phyloP scores from a whole-genome alignment of 2,329 filamentous ascomycete species.

The Penicillium sp. region DNA sequence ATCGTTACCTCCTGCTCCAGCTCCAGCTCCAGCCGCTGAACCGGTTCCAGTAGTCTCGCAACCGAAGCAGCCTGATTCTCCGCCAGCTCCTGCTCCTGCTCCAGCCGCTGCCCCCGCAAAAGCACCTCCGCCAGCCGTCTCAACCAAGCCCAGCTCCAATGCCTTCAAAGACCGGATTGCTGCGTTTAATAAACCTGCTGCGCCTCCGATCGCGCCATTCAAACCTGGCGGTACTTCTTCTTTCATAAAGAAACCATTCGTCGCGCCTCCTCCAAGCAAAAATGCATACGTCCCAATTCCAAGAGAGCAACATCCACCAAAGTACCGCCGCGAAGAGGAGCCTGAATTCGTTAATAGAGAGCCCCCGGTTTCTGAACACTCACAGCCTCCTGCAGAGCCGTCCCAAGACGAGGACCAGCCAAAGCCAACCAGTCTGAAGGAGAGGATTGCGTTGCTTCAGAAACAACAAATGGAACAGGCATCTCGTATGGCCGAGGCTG shows the following conservation, averaged over 20 bases:
- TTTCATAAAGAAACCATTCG: slow-evolving; percentile 96
- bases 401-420: slow-evolving; percentile 70
- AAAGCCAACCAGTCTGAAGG: slow-evolving; percentile 89
- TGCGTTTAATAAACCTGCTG: slow-evolving; percentile 88
- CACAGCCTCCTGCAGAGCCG: slow-evolving; percentile 36
- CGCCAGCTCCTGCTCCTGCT: slow-evolving; percentile 25
- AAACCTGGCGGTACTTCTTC: slow-evolving; percentile 67
- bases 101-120: slow-evolving; percentile 45
- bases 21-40: slow-evolving; percentile 21
- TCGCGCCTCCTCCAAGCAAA: slow-evolving; percentile 87
- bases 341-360: slow-evolving; percentile 45
- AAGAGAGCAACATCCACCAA: slow-evolving; percentile 68
- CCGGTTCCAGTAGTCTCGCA: slow-evolving; percentile 22
- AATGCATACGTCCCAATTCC: slow-evolving; percentile 80
- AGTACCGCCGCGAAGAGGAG: slow-evolving; percentile 86
- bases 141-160: slow-evolving; percentile 68
- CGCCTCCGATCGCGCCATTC: slow-evolving; percentile 83
- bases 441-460: slow-evolving; percentile 89
- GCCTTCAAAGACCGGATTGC: slow-evolving; percentile 95
- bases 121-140: slow-evolving; percentile 60
- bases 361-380: slow-evolving; percentile 29
- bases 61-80: slow-evolving; percentile 21
- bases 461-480: slow-evolving; percentile 91
- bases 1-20: slow-evolving; percentile 18
- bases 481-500: slow-evolving; percentile 71